These are phyloP conservation scores for Phaeosphaeria sp. DNA, from an alignment of 2,329 filamentous ascomycete species.

Conservation along the genomic window DNA sequence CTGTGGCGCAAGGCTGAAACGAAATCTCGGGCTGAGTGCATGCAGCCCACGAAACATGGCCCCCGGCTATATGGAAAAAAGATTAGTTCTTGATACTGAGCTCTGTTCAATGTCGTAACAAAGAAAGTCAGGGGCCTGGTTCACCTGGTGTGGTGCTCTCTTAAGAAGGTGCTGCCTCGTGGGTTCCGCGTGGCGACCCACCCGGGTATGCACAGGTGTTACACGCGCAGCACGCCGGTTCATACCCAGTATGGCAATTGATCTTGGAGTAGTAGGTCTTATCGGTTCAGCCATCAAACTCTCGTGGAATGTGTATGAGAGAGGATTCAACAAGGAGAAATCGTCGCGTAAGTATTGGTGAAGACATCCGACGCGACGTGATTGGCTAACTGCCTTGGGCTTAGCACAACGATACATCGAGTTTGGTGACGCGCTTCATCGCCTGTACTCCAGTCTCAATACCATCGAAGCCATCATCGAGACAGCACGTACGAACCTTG, in stretches of 20 bases:
- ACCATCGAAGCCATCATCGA: slow-evolving; percentile 13
- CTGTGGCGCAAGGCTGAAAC: slow-evolving; percentile 11
- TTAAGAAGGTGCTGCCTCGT: background rate
- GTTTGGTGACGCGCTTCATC: slow-evolving; percentile 15
- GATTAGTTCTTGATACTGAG: background rate
- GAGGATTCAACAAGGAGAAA: slow-evolving; percentile 17
- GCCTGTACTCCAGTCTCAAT: slow-evolving; percentile 16
- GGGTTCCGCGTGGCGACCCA: background rate
- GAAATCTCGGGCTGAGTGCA: background rate
- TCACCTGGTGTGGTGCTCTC: background rate
- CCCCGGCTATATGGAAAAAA: background rate
- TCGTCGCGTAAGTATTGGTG: slow-evolving; percentile 9
- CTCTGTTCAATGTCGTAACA: background rate
- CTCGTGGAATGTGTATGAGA: slow-evolving; percentile 12
- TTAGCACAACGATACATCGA: slow-evolving; percentile 22
- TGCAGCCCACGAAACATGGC: background rate
- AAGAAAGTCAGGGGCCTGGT: background rate
- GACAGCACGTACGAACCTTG: slow-evolving; percentile 9
- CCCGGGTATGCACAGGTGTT: background rate
- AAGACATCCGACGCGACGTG: background rate
- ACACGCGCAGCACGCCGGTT: background rate
- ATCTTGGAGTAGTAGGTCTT: slow-evolving; percentile 3
- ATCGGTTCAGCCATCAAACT: slow-evolving; percentile 13
- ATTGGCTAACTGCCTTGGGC: background rate
- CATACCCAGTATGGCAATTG: slow-evolving; percentile 7